phyloP scores from a whole-genome alignment of 352 stramenopile genomes.

The Globisporangium middletonii region DNA sequence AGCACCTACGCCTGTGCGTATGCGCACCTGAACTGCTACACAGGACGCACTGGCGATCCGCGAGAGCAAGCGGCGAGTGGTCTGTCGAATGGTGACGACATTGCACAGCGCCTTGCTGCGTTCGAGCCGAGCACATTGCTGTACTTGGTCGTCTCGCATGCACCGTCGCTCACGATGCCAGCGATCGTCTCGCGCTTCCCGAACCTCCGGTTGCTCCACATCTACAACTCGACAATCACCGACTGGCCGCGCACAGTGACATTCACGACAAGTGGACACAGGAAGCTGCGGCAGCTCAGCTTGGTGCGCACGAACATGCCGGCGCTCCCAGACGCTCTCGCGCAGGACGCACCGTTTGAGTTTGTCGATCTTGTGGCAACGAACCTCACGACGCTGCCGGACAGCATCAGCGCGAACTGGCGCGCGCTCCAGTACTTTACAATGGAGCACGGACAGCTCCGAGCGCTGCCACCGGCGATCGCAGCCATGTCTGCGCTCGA shows the following conservation, averaged over 20 bases:
- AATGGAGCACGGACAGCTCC: conserved; percentile 11
- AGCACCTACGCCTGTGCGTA: conserved; percentile 15
- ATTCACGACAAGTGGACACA: conserved; percentile 1
- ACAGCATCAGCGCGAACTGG: conserved; percentile 6
- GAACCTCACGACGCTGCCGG: conserved; percentile 7
- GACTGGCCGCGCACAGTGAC: conserved; percentile 13
- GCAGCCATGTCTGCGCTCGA: conserved; percentile 2
- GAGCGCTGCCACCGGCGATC: conserved; percentile 5
- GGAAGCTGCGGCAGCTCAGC: background rate
- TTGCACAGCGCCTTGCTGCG: background rate
- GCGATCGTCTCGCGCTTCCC: conserved; percentile 7
- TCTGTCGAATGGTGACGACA: background rate
- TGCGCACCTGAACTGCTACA: conserved; percentile 17
- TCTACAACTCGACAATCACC: conserved; percentile 22
- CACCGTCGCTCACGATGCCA: conserved; percentile 12
- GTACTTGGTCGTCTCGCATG: conserved; percentile 18
- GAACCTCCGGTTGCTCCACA: conserved; percentile 12
- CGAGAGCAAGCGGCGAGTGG: background rate
- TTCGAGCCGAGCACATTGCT: conserved; percentile 11
- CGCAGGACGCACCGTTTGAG: conserved; percentile 8
- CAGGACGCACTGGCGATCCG: background rate
- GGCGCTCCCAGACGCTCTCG: conserved; percentile 4
- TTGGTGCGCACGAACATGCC: conserved; percentile 6
- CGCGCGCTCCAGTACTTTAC: conserved; percentile 4
- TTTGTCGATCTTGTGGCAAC: conserved; percentile 9